These are phyloP conservation scores for Aspergillus thermomutatus DNA, from an alignment of 2,329 filamentous ascomycete genomes.

Conservation along the genomic window DNA sequence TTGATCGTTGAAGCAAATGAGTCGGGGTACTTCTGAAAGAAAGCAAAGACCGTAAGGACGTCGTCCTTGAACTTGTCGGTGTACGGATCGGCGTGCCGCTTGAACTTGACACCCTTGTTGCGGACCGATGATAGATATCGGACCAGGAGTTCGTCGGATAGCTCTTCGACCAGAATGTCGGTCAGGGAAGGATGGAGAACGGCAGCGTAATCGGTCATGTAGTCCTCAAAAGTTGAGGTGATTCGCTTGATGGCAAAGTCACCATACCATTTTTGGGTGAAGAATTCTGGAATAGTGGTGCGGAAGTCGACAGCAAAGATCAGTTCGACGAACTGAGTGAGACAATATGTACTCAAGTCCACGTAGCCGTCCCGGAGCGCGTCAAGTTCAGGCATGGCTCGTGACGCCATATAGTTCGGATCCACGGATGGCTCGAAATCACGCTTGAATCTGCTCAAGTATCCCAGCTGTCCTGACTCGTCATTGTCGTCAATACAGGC, in stretches of 20 bases:
- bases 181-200: constrained; percentile 83
- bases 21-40: constrained; percentile 72
- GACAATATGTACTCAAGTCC: constrained; percentile 89
- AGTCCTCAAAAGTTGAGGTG: constrained; percentile 91
- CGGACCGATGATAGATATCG: constrained; percentile 79
- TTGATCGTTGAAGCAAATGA: constrained; percentile 73
- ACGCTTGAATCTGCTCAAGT: constrained; percentile 79
- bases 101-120: constrained; percentile 88
- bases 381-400: constrained; percentile 69
- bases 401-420: constrained; percentile 70
- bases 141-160: constrained; percentile 85
- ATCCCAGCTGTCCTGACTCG: constrained; percentile 73
- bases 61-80: constrained; percentile 93
- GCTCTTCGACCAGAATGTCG: constrained; percentile 89
- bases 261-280: constrained; percentile 85
- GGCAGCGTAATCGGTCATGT: constrained; percentile 79
- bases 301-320: constrained; percentile 91
- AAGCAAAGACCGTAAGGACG: constrained; percentile 82
- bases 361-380: constrained; percentile 86
- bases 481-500: constrained; percentile 88
- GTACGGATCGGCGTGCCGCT: constrained; percentile 73
- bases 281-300: constrained; percentile 79
- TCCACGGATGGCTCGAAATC: constrained; percentile 80
- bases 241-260: constrained; percentile 88
- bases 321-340: constrained; percentile 78